Percentiles rank a stretch among this genome's conserved stretches.
Conservation (phyloP, 208 protist species). For the Leishmania guyanensis region DNA sequence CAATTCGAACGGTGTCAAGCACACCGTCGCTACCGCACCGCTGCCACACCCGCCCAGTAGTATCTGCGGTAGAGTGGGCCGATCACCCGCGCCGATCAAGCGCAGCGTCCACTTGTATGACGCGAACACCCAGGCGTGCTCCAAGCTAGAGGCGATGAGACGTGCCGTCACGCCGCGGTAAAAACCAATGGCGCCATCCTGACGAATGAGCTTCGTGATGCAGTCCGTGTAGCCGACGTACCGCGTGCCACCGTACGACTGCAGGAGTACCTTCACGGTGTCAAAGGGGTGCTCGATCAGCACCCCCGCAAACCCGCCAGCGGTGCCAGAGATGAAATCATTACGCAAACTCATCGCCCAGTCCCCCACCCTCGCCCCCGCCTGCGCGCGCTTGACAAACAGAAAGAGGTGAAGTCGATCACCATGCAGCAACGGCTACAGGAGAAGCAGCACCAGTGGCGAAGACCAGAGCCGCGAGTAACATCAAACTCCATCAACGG, state of each 20-base stretch:
- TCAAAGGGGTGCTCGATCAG: conserved; percentile 91
- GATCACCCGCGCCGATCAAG: conserved; percentile 49
- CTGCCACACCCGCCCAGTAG: conserved; percentile 59
- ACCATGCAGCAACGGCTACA: not conserved
- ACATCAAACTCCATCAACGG: not conserved
- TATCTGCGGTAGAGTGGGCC: conserved; percentile 40
- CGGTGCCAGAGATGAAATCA: conserved; percentile 70
- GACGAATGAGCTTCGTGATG: conserved; percentile 35
- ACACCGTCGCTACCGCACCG: conserved; percentile 67
- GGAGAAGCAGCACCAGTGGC: not conserved
- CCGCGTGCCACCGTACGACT: conserved; percentile 44
- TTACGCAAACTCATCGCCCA: conserved; percentile 35
- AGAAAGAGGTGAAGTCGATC: not conserved
- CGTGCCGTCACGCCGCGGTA: conserved; percentile 78
- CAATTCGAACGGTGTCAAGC: conserved; percentile 82
- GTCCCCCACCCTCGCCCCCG: not conserved
- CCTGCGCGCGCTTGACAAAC: not conserved
- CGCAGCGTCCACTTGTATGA: conserved; percentile 78
- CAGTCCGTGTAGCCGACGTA: conserved; percentile 72
- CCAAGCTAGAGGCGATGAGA: conserved; percentile 62
- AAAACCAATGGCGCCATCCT: conserved; percentile 77
- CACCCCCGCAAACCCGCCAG: conserved; percentile 64
- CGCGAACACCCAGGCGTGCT: conserved; percentile 81
- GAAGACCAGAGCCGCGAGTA: too few species aligned
- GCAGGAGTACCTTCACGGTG: conserved; percentile 88